Base-by-base conservation (phyloP, 192 early-diverging fungal genomes). In the Backusella mclennaniae region DNA sequence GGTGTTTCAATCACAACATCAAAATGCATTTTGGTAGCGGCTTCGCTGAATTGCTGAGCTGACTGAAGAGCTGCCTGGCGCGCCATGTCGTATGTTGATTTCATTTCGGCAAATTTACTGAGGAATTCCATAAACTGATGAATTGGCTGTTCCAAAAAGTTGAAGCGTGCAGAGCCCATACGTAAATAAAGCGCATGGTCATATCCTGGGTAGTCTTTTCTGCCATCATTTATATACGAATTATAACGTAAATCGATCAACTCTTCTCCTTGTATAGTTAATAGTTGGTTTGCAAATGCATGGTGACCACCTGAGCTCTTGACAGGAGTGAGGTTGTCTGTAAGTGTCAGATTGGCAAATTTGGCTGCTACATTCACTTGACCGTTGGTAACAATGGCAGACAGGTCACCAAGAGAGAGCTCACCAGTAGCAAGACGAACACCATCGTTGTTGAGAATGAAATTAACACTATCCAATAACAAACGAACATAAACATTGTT, bases 211-310 rank as follows among this genome's bases (percentile, higher is more conserved):
- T 94, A 96, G 38, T 73, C 77, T 4, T 82, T 68, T 2, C 84
- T 67, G 69, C 92, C 88, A 15, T 52, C 49, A 19, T 71, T 69
- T 3, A 66, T 63, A 80, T 88, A 97, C 0, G 93, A 97, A 73
- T 99, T 91, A 77, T 93, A 98, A 4, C 83, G 82, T 69, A 99
- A 96, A 74, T 96, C 94, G 0, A 95, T 95, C 35, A 96, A 83
- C 71, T 97, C 91, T 35, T 94, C 92, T 12, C 96, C 95, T 81
- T 97, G 92, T 75, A 99, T 95, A 3, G 87, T 88, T 9, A 98
- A 80, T 21, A 98, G 21, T 42, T 87, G 74, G 15, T 67, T 66
- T 17, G 23, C 44, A 15, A 52, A 35, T 3, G 17, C n/a, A 6
- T 26, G 29, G 33, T 73, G 26, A 1, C 21, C 15, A 15, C 12